Percentiles rank a stretch among this genome's conserved stretches.
phyloP scores from a whole-genome alignment of 352 stramenopile species.

The Pythium rhizo-oryzae region DNA sequence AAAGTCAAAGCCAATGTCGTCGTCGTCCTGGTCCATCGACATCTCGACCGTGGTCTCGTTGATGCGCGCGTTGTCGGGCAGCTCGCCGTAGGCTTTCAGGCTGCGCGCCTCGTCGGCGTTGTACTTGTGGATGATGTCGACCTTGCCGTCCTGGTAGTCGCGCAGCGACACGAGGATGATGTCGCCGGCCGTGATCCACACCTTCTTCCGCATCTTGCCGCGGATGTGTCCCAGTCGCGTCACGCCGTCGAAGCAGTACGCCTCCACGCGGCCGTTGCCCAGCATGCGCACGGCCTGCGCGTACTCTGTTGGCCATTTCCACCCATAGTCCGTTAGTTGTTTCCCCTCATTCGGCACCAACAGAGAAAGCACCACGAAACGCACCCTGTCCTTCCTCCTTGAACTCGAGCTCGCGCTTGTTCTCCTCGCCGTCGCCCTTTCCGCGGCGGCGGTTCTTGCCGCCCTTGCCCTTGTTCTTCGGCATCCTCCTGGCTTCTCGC shows the following conservation, averaged over 20 bases:
- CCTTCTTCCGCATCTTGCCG: conserved; percentile 99
- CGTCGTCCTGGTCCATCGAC: conserved; percentile 83
- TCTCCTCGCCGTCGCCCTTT: conserved; percentile 99
- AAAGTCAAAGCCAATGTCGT: conserved; percentile 91
- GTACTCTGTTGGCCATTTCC: conserved; percentile 86
- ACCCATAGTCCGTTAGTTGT: conserved; percentile 1
- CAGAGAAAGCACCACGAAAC: conserved; percentile 42
- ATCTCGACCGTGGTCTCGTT: conserved; percentile 90
- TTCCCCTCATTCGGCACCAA: not conserved
- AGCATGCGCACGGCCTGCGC: conserved; percentile 99
- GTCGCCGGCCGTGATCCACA: conserved; percentile 98
- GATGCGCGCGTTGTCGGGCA: conserved; percentile 96
- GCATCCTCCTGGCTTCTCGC: conserved; percentile 35
- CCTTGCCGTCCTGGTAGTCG: conserved; percentile 99
- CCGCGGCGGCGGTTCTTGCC: conserved; percentile 98
- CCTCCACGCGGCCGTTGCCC: conserved; percentile 98
- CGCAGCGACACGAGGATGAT: conserved; percentile 99
- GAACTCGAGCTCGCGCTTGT: conserved; percentile 99
- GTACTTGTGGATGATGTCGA: conserved; percentile 99
- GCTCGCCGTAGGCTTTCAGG: conserved; percentile 99
- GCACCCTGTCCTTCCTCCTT: conserved; percentile 98
- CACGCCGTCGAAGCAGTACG: conserved; percentile 99
- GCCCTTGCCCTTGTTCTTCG: conserved; percentile 96
- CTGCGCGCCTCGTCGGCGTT: conserved; percentile 97
- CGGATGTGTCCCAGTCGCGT: conserved; percentile 98